A percentile compares a stretch with the other conserved stretches of the same genome.
phyloP scores from a whole-genome alignment of 2,329 filamentous ascomycete species.

The Cercospora sp. region DNA sequence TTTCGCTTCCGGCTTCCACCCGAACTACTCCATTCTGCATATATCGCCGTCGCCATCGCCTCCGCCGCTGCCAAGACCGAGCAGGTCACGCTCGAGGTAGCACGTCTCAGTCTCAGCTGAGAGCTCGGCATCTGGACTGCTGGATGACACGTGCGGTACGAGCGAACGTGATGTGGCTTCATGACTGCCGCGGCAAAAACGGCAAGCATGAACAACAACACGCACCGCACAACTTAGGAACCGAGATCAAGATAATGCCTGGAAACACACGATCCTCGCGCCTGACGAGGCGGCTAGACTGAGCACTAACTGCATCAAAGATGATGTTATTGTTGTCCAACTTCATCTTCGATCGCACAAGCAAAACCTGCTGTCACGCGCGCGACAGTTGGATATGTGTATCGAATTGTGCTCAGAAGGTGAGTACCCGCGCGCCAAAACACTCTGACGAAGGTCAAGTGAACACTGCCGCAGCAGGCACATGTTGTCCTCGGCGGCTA shows the following conservation, averaged over 20 bases:
- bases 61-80: constrained; percentile 4
- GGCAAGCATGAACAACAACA: neutral
- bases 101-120: neutral
- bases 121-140: neutral
- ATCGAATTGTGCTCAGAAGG: neutral
- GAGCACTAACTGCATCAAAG: neutral
- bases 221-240: neutral
- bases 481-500: neutral
- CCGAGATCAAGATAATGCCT: neutral
- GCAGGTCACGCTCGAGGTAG: neutral
- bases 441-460: neutral
- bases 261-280: neutral
- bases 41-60: neutral
- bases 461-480: neutral
- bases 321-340: neutral
- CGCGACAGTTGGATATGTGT: neutral
- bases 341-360: constrained; percentile 3
- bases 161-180: neutral
- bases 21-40: neutral
- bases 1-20: neutral
- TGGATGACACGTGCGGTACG: neutral
- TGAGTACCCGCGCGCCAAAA: neutral
- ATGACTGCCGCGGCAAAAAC: neutral
- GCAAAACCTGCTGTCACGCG: neutral
- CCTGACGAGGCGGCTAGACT: neutral